A percentile compares a stretch with the other conserved stretches of the same genome.
These are phyloP conservation scores for Penicillium freii DNA, from an alignment of 2,329 filamentous ascomycete genomes.

Conservation along the genomic window DNA sequence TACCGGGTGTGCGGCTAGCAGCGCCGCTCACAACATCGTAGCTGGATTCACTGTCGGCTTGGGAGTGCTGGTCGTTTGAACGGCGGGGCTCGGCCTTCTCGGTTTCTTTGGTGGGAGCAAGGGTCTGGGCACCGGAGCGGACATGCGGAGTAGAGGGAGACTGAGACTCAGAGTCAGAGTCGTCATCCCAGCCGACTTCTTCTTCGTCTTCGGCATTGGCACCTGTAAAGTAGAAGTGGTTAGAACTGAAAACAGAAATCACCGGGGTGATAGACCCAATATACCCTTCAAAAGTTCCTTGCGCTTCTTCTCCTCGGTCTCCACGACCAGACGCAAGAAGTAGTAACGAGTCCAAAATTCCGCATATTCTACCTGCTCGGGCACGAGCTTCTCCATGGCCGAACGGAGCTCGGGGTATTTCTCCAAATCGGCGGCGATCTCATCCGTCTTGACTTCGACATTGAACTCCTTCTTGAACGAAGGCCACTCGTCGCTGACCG, in stretches of 20 bases:
- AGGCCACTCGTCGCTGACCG: constrained; percentile 70
- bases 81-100: constrained; percentile 66
- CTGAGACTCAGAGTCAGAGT: constrained; percentile 59
- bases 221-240: constrained; percentile 23
- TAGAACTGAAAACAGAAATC: background rate
- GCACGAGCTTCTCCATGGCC: constrained; percentile 96
- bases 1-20: constrained; percentile 72
- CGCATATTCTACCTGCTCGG: constrained; percentile 81
- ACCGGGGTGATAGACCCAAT: constrained; percentile 25
- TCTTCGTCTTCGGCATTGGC: constrained; percentile 65
- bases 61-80: constrained; percentile 85
- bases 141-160: constrained; percentile 45
- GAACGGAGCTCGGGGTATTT: constrained; percentile 79
- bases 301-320: constrained; percentile 85
- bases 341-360: constrained; percentile 96
- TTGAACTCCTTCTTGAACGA: constrained; percentile 73
- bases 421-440: constrained; percentile 77
- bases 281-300: constrained; percentile 87
- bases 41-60: constrained; percentile 89
- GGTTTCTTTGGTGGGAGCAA: constrained; percentile 37
- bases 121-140: constrained; percentile 38
- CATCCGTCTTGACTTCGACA: constrained; percentile 77
- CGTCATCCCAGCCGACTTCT: constrained; percentile 68
- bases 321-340: constrained; percentile 86
- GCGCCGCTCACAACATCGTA: constrained; percentile 89